Percentiles rank a stretch among this genome's conserved stretches.
These are phyloP conservation scores for Fennellomyces sp. DNA, from an alignment of 371 early-diverging fungal genomes.

Conservation along the genomic window DNA sequence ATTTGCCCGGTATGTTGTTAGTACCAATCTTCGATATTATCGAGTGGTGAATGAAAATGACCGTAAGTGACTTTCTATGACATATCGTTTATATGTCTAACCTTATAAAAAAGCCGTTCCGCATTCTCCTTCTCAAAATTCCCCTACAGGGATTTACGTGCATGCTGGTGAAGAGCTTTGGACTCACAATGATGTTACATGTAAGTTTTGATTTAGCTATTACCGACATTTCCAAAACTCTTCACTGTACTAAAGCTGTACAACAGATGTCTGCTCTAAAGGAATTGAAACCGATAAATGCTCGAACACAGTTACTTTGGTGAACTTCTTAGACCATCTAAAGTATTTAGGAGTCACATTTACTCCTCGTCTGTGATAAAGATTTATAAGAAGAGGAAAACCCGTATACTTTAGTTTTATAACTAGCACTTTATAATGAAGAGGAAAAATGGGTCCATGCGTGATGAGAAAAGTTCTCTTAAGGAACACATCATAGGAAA, in stretches of 20 bases:
- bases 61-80: no score
- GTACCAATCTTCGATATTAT: constrained; percentile 5
- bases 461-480: no score
- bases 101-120: constrained; percentile 11
- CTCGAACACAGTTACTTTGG: constrained; percentile 15
- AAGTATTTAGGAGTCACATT: constrained; percentile 14
- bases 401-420: no score
- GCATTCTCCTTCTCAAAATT: constrained; percentile 18
- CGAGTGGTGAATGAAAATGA: constrained; percentile 17
- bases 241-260: not conserved
- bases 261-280: constrained; percentile 12
- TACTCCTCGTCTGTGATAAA: constrained; percentile 5
- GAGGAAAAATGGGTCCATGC: no score
- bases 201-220: not conserved
- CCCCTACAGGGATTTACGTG: constrained; percentile 1
- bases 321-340: constrained; percentile 9
- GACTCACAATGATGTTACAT: constrained; percentile 4
- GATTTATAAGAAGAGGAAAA: no score
- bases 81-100: no score
- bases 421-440: no score
- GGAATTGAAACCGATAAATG: constrained; percentile 16
- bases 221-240: no score
- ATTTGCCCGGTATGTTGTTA: constrained; percentile 17
- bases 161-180: constrained; percentile 18
- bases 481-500: no score